Conservation (phyloP, 2,329 filamentous ascomycete species). For the Hymenoscyphus repandus region DNA sequence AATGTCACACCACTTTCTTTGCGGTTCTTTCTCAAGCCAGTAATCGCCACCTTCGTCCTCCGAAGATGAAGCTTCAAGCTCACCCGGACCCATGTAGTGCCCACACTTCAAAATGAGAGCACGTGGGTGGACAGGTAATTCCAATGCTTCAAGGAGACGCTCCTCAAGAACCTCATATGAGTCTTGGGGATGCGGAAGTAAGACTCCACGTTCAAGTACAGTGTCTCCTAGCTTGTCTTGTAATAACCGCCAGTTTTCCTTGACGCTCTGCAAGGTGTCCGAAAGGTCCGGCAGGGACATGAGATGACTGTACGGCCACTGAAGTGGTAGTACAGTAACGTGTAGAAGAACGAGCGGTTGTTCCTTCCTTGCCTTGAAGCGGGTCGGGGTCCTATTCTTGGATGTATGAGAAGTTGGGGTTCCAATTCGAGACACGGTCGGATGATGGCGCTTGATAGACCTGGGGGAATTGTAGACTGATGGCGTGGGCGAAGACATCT, state of each 20-base stretch:
- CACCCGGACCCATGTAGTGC: constrained; percentile 60
- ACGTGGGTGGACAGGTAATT: constrained; percentile 58
- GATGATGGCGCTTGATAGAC: constrained; percentile 42
- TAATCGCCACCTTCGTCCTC: constrained; percentile 26
- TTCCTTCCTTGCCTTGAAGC: constrained; percentile 52
- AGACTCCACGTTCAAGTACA: constrained; percentile 65
- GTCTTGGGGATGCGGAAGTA: constrained; percentile 72
- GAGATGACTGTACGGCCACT: constrained; percentile 57
- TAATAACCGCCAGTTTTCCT: constrained; percentile 60
- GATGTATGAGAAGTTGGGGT: constrained; percentile 40
- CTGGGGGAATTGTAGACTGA: constrained; percentile 53
- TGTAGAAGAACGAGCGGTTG: constrained; percentile 72
- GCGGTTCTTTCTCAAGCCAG: constrained; percentile 4
- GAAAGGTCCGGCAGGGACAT: constrained; percentile 42
- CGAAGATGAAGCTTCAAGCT: constrained; percentile 22
- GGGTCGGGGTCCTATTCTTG: constrained; percentile 43
- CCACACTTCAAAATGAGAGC: constrained; percentile 70
- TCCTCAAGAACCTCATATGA: constrained; percentile 79
- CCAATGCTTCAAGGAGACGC: constrained; percentile 67
- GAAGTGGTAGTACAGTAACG: constrained; percentile 67
- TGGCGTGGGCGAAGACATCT: constrained; percentile 62
- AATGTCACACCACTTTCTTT: constrained; percentile 31
- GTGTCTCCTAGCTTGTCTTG: constrained; percentile 68
- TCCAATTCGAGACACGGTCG: constrained; percentile 51
- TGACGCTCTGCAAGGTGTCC: constrained; percentile 45